Evolutionary conservation across 2,329 filamentous ascomycete species (phyloP), one percentile per base, ranked within the genome.

Genomic region (Phialophora macrospora): DNA sequence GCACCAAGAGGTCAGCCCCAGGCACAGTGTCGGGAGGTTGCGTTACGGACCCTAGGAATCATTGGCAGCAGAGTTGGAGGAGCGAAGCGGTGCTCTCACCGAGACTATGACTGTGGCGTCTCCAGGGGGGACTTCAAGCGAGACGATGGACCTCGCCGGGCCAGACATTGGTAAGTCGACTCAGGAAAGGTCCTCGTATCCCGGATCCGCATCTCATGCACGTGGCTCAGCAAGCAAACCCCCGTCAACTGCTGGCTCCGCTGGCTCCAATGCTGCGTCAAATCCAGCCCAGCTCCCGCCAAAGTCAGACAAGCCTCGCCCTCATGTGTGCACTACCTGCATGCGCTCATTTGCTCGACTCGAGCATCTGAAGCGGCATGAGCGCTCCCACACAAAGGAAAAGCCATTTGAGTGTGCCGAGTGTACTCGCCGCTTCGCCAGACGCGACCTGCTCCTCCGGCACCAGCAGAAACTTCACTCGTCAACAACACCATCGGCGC

Each of bases 401-500:
- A 99, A 99, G 83, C 95, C 95, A 0, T 99, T 99, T 74, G 93
- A 97, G 79, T 99, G 95, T 74, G 92, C 92, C 30, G 92, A 98
- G 78, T 99, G 95, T 79, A 86, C 92, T 44, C 84, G 95, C 80
- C 98, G 95, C 80, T 99, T 99, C 79, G 95, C 95, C 66, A 88
- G 95, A 67, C 88, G 95, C 71, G 95, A 99, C 78, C 80, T 99
- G 72, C 85, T 99, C 62, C 82, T 99, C 71, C 88, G 95, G 66
- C 95, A 99, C 80, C 95, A 99, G 84, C 95, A 99, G 83, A 99
- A 99, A 83, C 86, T 99, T 55, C 95, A 99, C 77, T 92, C 96
- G 84, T 92, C 92, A 28, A 91, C 92, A 12, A 93, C 93, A 0
- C 91, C 95, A 5, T 93, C 93, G 5, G 90, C 93, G 54, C 88